Base-by-base conservation (phyloP, 2,329 filamentous ascomycete genomes). In the Fonsecaea monophora region DNA sequence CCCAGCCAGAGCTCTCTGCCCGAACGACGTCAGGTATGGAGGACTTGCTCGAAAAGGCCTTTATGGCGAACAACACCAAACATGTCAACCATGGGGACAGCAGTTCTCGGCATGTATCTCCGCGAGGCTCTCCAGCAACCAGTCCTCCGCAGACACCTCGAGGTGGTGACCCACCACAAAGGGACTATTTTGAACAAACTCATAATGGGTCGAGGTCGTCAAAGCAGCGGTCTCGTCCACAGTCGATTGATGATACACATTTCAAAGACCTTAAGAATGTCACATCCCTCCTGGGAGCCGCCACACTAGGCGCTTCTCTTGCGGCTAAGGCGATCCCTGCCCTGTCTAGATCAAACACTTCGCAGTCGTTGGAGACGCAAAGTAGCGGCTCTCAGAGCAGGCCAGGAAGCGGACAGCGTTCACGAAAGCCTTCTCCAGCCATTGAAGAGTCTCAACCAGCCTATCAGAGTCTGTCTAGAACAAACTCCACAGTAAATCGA, bases 101-200 rank as follows among this genome's bases (percentile, higher is more conserved):
- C 6, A 62, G 66, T 9, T 69, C 73, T 15, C 68, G 70, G 12
- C 60, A 67, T 35, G 56, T 64, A 4, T 75, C 74, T 21, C 73
- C 73, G 4, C 48, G 68, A 37, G 60, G 56, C 2, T 75, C 74
- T 9, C 73, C 74, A 18, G 70, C 74, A 15, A 62, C 59, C 12
- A 75, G 72, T 59, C 74, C 74, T 15, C 70, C 72, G 21, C 66
- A 62, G 18, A 72, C 72, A 34, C 70, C 71, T 30, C 64, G 66
- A 12, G 60, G 37, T 37, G 45, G 10, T 1, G 70, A 74, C 21
- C 62, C 62, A 21, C 38, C 61, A 54, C 18, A 55, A 32, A 58
- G 54, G 54, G 68, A 70, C 53, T 70, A 69, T 55, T 71, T 67
- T 50, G 67, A 65, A 53, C 57, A 67, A 9, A 30, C 69, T 45